phyloP scores from a whole-genome alignment of 768 basidiomycete genomes.

The Amanita rubescens region DNA sequence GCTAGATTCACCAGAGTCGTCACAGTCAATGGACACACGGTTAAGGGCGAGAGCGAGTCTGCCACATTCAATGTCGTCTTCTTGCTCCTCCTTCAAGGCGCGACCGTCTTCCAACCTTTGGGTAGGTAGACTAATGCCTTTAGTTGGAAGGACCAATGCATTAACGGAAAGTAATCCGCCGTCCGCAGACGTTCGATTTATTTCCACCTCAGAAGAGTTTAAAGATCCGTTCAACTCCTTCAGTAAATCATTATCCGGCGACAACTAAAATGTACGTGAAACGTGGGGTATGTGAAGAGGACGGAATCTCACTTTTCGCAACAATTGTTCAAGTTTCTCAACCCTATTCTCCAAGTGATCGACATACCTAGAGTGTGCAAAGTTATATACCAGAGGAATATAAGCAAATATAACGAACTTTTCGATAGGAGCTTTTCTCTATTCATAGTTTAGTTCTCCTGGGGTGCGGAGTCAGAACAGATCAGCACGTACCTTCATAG shows the following conservation, averaged over 20 bases:
- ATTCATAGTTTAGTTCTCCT: not conserved
- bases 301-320: slow-evolving; percentile 27
- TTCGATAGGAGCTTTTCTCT: slow-evolving; percentile 56
- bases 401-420: slow-evolving; percentile 29
- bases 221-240: slow-evolving; percentile 41
- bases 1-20: too few relatives aligned
- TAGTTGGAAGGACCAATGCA: not conserved
- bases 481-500: slow-evolving; percentile 45
- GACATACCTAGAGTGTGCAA: slow-evolving; percentile 33
- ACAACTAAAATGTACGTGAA: slow-evolving; percentile 33
- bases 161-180: slow-evolving; percentile 1
- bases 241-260: slow-evolving; percentile 54
- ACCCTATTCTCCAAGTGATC: slow-evolving; percentile 53
- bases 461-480: not conserved
- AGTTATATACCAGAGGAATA: not conserved
- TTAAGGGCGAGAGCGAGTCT: slow-evolving; percentile 29
- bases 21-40: slow-evolving; percentile 23
- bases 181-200: slow-evolving; percentile 14
- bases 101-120: slow-evolving; percentile 22
- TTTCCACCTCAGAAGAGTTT: slow-evolving; percentile 12
- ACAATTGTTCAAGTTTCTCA: slow-evolving; percentile 52
- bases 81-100: slow-evolving; percentile 18
- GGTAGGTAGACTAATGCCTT: slow-evolving; percentile 24
- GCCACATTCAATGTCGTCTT: slow-evolving; percentile 29
- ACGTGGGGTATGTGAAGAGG: not conserved